These are phyloP conservation scores for Paspalum vaginatum DNA, from an alignment of 176 grass and related monocot genomes.

Conservation along the genomic window DNA sequence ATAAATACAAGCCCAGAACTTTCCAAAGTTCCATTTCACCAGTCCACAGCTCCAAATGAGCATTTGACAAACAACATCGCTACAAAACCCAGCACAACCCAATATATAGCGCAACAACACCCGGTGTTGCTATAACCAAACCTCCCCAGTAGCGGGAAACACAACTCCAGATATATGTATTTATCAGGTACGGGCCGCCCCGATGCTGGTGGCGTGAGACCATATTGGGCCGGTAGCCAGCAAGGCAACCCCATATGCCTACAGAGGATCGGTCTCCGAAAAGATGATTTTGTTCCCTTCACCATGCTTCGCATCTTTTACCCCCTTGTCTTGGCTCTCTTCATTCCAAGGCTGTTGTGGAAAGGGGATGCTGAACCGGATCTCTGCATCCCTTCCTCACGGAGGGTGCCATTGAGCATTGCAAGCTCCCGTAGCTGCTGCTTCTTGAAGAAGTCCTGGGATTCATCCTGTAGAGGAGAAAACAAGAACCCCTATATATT, in stretches of 20 bases:
- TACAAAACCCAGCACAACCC: conserved; percentile 45
- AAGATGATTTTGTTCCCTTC: conserved; percentile 51
- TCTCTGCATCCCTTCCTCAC: conserved; percentile 85
- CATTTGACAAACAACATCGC: conserved; percentile 44
- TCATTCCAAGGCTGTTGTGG: conserved; percentile 88
- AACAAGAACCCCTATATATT: not conserved
- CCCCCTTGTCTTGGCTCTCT: conserved; percentile 94
- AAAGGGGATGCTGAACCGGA: conserved; percentile 85
- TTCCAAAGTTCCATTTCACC: conserved; percentile 17
- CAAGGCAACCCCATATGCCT: conserved; percentile 53
- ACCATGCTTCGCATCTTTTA: conserved; percentile 21
- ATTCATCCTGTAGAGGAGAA: conserved; percentile 71
- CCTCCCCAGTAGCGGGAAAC: conserved; percentile 47
- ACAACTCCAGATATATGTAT: conserved; percentile 59
- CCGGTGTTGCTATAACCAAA: conserved; percentile 41
- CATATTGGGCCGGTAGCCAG: conserved; percentile 38
- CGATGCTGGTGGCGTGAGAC: conserved; percentile 35
- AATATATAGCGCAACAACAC: conserved; percentile 40
- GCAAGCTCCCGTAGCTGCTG: conserved; percentile 95
- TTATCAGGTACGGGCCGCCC: conserved; percentile 55
- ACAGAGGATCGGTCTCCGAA: conserved; percentile 45
- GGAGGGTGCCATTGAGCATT: conserved; percentile 89
- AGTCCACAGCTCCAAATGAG: conserved; percentile 36
- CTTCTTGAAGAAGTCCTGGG: conserved; percentile 97
- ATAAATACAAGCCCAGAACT: conserved; percentile 41